phyloP scores from a whole-genome alignment of 768 basidiomycete genomes.

The Termitomyces sp. region DNA sequence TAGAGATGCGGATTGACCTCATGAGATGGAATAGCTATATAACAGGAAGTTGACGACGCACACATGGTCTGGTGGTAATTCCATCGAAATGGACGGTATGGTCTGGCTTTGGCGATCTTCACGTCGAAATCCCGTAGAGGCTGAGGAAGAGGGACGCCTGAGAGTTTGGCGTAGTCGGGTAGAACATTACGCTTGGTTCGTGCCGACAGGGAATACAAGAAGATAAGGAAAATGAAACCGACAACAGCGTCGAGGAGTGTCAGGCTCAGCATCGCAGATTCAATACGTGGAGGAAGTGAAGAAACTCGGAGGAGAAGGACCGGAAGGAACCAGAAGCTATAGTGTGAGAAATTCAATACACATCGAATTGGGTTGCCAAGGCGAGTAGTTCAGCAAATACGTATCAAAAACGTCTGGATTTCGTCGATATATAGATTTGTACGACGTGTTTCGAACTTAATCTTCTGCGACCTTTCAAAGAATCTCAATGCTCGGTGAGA shows the following conservation, averaged over 20 bases:
- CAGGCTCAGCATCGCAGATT: background rate
- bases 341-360: background rate
- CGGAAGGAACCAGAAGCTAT: background rate
- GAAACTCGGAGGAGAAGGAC: background rate
- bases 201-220: background rate
- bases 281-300: background rate
- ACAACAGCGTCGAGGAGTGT: background rate
- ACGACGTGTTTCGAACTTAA: background rate
- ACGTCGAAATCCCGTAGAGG: slow-evolving; percentile 39
- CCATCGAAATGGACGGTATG: slow-evolving; percentile 54
- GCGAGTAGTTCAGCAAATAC: background rate
- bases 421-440: background rate
- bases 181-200: background rate
- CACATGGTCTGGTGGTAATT: slow-evolving; percentile 53
- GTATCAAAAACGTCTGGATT: background rate
- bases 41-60: slow-evolving; percentile 13
- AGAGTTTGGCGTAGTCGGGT: slow-evolving; percentile 34
- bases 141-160: slow-evolving; percentile 36
- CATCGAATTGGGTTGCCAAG: background rate
- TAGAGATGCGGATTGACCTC: slow-evolving; percentile 7
- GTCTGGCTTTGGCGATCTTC: slow-evolving; percentile 35
- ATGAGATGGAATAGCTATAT: background rate
- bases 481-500: background rate
- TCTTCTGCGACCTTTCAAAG: background rate
- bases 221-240: background rate